Evolutionary conservation across 805 yeast species (phyloP), one percentile per base, ranked within the genome.

Genomic region (Priceomyces fermenticarens): DNA sequence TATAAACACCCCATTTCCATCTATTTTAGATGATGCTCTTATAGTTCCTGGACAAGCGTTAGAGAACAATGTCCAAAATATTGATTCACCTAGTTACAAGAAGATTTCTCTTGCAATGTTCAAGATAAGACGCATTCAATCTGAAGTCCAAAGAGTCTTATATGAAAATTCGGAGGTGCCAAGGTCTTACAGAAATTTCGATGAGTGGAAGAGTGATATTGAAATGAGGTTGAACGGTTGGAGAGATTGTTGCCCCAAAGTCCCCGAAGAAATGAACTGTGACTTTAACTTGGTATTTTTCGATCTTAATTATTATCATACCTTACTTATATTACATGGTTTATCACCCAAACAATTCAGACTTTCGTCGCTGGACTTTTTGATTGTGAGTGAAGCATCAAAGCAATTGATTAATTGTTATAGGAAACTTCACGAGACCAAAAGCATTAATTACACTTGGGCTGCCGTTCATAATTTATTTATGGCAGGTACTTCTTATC

Each of bases 381-480:
- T 70, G 29, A 71, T 73, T 32, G 78, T 88, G 10, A 73, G 77
- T 9, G 80, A 77, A 17, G 77, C 90, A 0, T 78, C 93, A 1
- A 76, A 75, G 49, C 83, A 82, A 33, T 75, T 88, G 28, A 82
- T 88, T 39, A 64, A 70, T 27, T 74, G 81, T 25, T 89, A 86
- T 57, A 65, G 74, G 37, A 76, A 75, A 38, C 63, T 89, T 30
- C 77, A 75, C 49, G 59, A 67, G n/a, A 71, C 71, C 23, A 77
- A 76, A 51, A 69, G 77, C 35, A 73, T 88, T 44, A 88, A 88
- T 59, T 89, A 86, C 60, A 87, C 96, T 0, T 89, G 97, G 97
- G 90, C 89, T 2, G 93, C 95, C 0, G 90, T 88, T 2, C 95
- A 88, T 58, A 88, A 88, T 56, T 67, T 88, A 40, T 88, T 88